Base-by-base conservation (phyloP, 2,329 filamentous ascomycete species). In the Aureobasidium melanogenum region DNA sequence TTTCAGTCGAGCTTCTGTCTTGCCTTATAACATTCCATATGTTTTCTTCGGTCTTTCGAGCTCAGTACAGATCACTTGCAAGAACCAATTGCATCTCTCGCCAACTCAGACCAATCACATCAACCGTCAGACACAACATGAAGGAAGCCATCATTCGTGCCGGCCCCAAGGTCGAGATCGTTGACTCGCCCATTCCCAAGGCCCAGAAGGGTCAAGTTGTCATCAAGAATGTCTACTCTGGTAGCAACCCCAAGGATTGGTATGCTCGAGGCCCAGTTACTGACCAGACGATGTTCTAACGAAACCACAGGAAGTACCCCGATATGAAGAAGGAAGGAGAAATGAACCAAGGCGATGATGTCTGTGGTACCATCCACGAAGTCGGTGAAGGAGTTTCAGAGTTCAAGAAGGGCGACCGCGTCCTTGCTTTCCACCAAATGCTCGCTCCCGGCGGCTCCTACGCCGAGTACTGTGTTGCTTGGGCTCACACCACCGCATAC, bases 381-480 rank as follows among this genome's bases (percentile, higher is more conserved):
- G 80, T 84, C 24, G 84, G 84, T 22, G 68, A 74, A 43, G 75
- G 80, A 39, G 83, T 86, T 1, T 77, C 71, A 61, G 83, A 84
- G 65, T 85, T 85, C 76, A 79, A 79, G 63, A 72, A 73, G 0
- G 83, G 82, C 34, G 82, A 85, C 69, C 77, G 81, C 17, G 82
- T 85, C 1, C 79, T 80, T 9, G 80, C 79, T 3, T 83, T 84
- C 72, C 77, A 80, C 64, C 70, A 73, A 63, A 84, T 86, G 77
- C 66, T 71, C 46, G 72, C 73, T 0, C 74, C 78, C 0, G 68
- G 76, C 38, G 85, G 85, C 2, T 78, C 75, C 8, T 88, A 80
- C 63, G 85, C 84, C 3, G 84, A 87, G 67, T 87, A 86, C 65
- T 81, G 83, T 2, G 71, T 86, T 12, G 79, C 80, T 0, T 80